Percentiles rank a stretch among this genome's conserved stretches.
Conservation (phyloP, 208 protist genomes). For the Crithidia fasciculata region DNA sequence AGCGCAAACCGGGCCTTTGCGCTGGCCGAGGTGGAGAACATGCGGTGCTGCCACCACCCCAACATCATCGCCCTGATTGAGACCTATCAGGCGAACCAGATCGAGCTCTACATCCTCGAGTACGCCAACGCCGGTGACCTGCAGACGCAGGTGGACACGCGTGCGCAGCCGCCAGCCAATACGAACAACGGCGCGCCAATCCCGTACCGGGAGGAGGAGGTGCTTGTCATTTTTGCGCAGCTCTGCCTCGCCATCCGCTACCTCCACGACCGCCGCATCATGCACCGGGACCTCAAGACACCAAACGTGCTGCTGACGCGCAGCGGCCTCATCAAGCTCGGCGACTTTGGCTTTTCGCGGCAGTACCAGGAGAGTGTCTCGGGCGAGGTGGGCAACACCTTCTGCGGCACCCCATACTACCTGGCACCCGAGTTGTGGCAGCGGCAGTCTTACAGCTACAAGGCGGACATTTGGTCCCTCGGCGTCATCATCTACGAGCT, state of each 20-base stretch:
- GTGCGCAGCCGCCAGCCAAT: constrained; percentile 19
- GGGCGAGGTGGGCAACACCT: constrained; percentile 53
- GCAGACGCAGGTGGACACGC: constrained; percentile 61
- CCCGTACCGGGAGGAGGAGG: constrained; percentile 63
- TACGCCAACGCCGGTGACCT: constrained; percentile 85
- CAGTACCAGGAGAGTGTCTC: constrained; percentile 65
- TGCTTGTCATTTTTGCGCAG: constrained; percentile 73
- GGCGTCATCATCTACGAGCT: constrained; percentile 87
- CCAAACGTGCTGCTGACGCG: constrained; percentile 74
- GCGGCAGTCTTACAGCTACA: constrained; percentile 87
- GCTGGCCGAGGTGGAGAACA: constrained; percentile 60
- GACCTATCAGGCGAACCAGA: constrained; percentile 43
- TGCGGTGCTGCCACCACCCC: constrained; percentile 60
- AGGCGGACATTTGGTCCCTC: constrained; percentile 91
- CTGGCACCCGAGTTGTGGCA: constrained; percentile 91
- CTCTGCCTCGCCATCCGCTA: constrained; percentile 79
- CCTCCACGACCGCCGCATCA: constrained; percentile 73
- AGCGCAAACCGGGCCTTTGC: constrained; percentile 45
- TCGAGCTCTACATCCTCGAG: constrained; percentile 70
- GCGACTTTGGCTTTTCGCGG: constrained; percentile 83
- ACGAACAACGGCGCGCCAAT: constrained; percentile 24
- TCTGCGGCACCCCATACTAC: constrained; percentile 90
- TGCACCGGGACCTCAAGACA: constrained; percentile 88
- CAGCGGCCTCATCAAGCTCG: constrained; percentile 81
- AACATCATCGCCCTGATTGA: constrained; percentile 73